Conservation (phyloP, 2,329 filamentous ascomycete genomes). For the Fusarium falciforme region DNA sequence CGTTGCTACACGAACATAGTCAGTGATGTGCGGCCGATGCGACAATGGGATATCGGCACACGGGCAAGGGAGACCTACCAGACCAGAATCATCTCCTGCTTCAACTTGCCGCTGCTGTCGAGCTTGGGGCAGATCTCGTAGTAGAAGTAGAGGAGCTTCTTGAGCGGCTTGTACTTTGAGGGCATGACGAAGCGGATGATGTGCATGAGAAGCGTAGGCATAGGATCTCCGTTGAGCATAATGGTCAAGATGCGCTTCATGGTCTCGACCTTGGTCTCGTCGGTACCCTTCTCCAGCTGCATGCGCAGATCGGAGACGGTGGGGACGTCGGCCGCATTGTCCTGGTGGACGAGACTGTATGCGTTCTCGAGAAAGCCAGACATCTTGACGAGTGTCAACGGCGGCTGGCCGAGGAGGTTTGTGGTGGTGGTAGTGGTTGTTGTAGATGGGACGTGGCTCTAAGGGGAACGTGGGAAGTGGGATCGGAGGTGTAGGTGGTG, state of each 20-base stretch:
- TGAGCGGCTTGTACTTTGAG: constrained; percentile 93
- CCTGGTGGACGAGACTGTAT: constrained; percentile 97
- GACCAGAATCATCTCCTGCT: constrained; percentile 99
- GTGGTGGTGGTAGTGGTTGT: constrained; percentile 36
- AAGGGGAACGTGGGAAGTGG: constrained; percentile 39
- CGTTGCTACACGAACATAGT: constrained; percentile 74
- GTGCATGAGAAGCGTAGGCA: constrained; percentile 97
- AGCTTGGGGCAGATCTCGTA: constrained; percentile 99
- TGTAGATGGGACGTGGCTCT: constrained; percentile 45
- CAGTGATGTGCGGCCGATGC: constrained; percentile 9
- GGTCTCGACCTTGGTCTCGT: constrained; percentile 92
- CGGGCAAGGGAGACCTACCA: constrained; percentile 68
- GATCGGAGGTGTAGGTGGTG: constrained; percentile 42
- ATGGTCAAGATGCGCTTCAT: constrained; percentile 97
- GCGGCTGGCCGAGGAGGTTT: constrained; percentile 35
- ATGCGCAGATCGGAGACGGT: constrained; percentile 90
- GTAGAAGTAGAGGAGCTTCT: constrained; percentile 99
- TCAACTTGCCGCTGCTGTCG: constrained; percentile 91
- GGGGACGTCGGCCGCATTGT: constrained; percentile 95
- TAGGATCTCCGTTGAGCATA: constrained; percentile 98
- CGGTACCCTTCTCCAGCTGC: constrained; percentile 92
- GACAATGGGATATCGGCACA: not conserved
- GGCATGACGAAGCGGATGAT: constrained; percentile 99
- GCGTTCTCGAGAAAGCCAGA: constrained; percentile 93
- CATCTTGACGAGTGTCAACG: constrained; percentile 70